phyloP scores from a whole-genome alignment of 495 filamentous ascomycete species.

The Penicillium crystallinum region DNA sequence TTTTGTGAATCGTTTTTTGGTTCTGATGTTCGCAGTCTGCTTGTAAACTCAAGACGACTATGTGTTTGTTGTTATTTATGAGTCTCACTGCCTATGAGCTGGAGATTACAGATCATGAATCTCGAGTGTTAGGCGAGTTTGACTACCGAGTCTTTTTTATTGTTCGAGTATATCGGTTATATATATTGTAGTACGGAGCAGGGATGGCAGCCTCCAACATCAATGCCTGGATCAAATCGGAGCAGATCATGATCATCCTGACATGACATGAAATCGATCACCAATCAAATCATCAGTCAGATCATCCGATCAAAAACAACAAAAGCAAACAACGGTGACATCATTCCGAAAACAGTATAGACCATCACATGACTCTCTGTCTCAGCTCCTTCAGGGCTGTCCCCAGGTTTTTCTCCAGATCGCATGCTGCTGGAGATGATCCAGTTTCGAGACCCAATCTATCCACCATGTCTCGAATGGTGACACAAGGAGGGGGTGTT shows the following conservation, averaged over 20 bases:
- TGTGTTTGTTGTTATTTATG: too few species aligned
- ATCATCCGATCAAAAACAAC: background rate
- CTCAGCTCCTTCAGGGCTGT: background rate
- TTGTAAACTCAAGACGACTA: too few species aligned
- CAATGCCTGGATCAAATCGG: too few species aligned
- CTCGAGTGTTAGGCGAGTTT: too few species aligned
- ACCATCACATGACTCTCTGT: slow-evolving; percentile 2
- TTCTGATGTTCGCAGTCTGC: too few species aligned
- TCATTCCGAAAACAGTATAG: slow-evolving; percentile 19
- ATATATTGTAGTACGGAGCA: too few species aligned
- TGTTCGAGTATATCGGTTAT: too few species aligned
- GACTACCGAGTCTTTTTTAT: too few species aligned
- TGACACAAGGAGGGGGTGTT: background rate
- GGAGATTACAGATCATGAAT: too few species aligned
- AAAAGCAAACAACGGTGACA: slow-evolving; percentile 4
- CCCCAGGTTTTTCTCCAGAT: background rate
- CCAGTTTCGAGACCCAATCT: background rate
- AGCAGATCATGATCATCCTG: too few species aligned
- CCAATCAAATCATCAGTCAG: background rate
- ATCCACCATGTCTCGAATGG: slow-evolving; percentile 10
- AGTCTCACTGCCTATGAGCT: too few species aligned
- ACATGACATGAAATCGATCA: background rate
- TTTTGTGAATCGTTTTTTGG: background rate
- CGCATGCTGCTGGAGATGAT: background rate
- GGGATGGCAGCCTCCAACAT: too few species aligned